These are phyloP conservation scores for Pleurotus giganteus DNA, from an alignment of 768 basidiomycete species.

Conservation along the genomic window DNA sequence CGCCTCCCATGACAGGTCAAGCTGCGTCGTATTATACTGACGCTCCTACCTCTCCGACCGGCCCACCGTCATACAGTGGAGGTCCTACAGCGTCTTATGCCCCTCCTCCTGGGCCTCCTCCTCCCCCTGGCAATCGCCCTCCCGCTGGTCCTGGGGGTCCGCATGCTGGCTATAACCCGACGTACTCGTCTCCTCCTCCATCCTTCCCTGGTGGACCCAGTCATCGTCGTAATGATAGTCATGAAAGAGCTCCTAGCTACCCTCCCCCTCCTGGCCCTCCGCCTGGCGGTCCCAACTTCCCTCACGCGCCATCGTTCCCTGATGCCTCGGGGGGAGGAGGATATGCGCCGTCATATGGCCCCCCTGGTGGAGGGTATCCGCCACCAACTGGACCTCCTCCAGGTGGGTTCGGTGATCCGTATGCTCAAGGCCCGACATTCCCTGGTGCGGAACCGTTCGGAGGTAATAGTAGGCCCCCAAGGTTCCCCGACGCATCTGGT, in stretches of 20 bases:
- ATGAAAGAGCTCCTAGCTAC: constrained; percentile 24
- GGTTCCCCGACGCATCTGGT: constrained; percentile 15
- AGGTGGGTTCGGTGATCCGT: constrained; percentile 15
- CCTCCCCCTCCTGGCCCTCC: constrained; percentile 16
- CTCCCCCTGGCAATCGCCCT: constrained; percentile 6
- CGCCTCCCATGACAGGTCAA: constrained; percentile 21
- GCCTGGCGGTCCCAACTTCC: constrained; percentile 1
- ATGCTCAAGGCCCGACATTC: constrained; percentile 31
- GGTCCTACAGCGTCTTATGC: constrained; percentile 12
- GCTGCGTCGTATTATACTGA: constrained; percentile 29
- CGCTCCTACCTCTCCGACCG: neutral
- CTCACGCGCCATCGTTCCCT: constrained; percentile 21
- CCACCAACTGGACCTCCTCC: constrained; percentile 15
- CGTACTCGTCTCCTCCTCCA: constrained; percentile 17
- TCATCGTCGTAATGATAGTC: constrained; percentile 18
- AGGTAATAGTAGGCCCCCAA: constrained; percentile 20
- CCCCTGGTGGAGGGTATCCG: constrained; percentile 10
- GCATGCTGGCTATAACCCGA: constrained; percentile 9
- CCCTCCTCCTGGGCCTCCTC: constrained; percentile 16
- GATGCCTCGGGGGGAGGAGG: constrained; percentile 17
- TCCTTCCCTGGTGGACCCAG: constrained; percentile 25
- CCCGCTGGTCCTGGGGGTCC: constrained; percentile 6
- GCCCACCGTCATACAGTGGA: constrained; percentile 9
- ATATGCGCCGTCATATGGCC: constrained; percentile 12
- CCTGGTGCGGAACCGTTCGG: constrained; percentile 33